Conservation (phyloP, 2,329 filamentous ascomycete species). For the Fusarium virguliforme region DNA sequence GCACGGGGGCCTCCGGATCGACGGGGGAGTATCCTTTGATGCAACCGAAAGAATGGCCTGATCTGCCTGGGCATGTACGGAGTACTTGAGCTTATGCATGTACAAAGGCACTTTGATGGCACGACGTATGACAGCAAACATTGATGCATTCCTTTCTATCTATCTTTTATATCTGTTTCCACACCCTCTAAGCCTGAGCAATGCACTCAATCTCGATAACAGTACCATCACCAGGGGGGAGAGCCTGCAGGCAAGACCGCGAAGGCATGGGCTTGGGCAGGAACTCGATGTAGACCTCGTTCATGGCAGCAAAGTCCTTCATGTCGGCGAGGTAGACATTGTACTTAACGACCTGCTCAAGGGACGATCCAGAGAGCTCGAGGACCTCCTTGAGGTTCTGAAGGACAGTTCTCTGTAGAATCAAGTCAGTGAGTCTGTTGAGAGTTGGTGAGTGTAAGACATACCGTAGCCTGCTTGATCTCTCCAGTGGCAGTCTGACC, state of each 20-base stretch:
- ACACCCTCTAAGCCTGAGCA: slow-evolving; percentile 54
- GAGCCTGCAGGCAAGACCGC: slow-evolving; percentile 59
- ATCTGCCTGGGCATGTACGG: neutral
- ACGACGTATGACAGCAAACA: neutral
- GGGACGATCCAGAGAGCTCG: slow-evolving; percentile 74
- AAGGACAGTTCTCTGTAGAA: slow-evolving; percentile 29
- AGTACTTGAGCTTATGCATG: neutral
- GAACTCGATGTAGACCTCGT: slow-evolving; percentile 58
- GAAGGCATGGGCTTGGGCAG: slow-evolving; percentile 61
- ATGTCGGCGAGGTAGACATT: slow-evolving; percentile 81
- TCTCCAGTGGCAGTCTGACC: slow-evolving; percentile 66
- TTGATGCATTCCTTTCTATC: slow-evolving; percentile 3
- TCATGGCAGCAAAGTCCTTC: slow-evolving; percentile 80
- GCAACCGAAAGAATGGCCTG: slow-evolving; percentile 1
- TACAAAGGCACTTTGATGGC: neutral
- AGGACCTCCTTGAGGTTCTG: slow-evolving; percentile 78
- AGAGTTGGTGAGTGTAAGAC: neutral
- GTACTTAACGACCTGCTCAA: slow-evolving; percentile 78
- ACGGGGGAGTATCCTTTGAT: neutral
- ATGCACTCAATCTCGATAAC: slow-evolving; percentile 64
- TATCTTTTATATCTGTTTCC: neutral
- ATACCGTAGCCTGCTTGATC: slow-evolving; percentile 60
- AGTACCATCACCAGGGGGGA: slow-evolving; percentile 58
- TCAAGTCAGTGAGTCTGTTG: neutral
- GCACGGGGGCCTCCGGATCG: slow-evolving; percentile 5